Evolutionary conservation across 2,329 filamentous ascomycete species (phyloP).

Genomic region (Epichloe glyceriae): DNA sequence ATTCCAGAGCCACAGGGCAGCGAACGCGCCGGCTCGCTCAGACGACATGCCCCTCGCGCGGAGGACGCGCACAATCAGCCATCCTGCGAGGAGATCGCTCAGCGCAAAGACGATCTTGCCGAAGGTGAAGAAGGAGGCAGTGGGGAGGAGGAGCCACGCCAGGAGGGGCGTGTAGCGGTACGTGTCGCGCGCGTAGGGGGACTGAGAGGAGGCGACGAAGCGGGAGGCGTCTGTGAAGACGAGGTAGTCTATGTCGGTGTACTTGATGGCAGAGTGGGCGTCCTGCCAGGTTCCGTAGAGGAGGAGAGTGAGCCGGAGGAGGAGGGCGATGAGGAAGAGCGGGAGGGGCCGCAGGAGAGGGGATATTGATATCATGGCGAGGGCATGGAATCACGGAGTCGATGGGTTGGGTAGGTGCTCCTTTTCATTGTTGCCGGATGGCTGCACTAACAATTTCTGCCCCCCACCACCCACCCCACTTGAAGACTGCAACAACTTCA

Average conservation of each 20-base stretch:
- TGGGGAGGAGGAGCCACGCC: conserved; percentile 81
- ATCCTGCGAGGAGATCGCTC: conserved; percentile 75
- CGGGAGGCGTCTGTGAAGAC: conserved; percentile 94
- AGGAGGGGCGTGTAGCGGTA: conserved; percentile 94
- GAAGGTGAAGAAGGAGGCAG: conserved; percentile 65
- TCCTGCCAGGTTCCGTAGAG: conserved; percentile 90
- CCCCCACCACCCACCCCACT: too few relatives aligned
- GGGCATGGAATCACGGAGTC: too few relatives aligned
- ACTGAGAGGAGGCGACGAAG: conserved; percentile 51
- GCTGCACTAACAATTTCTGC: not conserved
- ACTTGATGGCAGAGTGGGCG: conserved; percentile 81
- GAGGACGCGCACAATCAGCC: conserved; percentile 44
- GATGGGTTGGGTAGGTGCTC: too few relatives aligned
- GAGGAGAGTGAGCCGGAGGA: conserved; percentile 61
- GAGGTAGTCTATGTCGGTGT: conserved; percentile 97
- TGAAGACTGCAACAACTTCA: not conserved
- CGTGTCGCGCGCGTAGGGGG: conserved; percentile 81
- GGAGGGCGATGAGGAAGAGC: conserved; percentile 43
- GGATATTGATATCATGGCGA: conserved; percentile 4
- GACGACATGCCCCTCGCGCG: conserved; percentile 31
- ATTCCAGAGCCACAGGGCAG: conserved; percentile 86
- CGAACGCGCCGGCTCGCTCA: conserved; percentile 55
- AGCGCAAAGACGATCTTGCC: conserved; percentile 79
- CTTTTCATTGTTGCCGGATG: too few relatives aligned
- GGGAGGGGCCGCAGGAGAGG: conserved; percentile 24